A percentile compares a stretch with the other conserved stretches of the same genome.
phyloP scores from a whole-genome alignment of 2,329 filamentous ascomycete species.

The Ophiocordyceps sinensis region DNA sequence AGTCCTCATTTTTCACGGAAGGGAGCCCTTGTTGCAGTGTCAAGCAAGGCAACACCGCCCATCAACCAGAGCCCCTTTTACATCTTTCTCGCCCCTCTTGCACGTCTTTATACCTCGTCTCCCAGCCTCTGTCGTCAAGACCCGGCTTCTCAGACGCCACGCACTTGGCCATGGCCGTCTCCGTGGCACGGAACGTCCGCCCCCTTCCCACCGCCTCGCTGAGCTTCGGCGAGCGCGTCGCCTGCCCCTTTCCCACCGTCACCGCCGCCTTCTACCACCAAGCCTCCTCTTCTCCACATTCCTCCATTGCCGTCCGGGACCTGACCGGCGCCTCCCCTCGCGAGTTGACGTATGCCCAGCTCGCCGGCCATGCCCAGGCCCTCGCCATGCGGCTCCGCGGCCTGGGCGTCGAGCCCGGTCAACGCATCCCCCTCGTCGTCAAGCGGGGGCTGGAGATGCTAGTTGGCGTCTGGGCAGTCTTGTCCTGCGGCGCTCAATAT shows the following conservation, averaged over 20 bases:
- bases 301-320: slow-evolving; percentile 21
- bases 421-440: slow-evolving; percentile 39
- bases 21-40: not conserved
- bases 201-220: slow-evolving; percentile 1
- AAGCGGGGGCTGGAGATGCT: slow-evolving; percentile 42
- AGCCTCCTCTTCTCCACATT: slow-evolving; percentile 11
- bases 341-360: slow-evolving; percentile 28
- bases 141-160: not conserved
- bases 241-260: slow-evolving; percentile 21
- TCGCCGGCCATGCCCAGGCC: slow-evolving; percentile 25
- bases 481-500: slow-evolving; percentile 44
- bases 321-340: slow-evolving; percentile 12
- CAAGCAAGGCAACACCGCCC: not conserved
- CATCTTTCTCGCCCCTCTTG: not conserved
- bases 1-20: slow-evolving; percentile 2
- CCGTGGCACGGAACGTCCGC: slow-evolving; percentile 3
- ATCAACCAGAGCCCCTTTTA: slow-evolving; percentile 1
- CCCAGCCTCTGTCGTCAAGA: not conserved
- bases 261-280: slow-evolving; percentile 24
- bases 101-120: not conserved
- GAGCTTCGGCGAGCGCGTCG: slow-evolving; percentile 5
- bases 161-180: slow-evolving; percentile 4
- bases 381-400: slow-evolving; percentile 24
- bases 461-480: slow-evolving; percentile 38
- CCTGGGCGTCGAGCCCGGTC: slow-evolving; percentile 25